Evolutionary conservation across 331 rosid genomes (phyloP).

Genomic region (Saraca asoca): DNA sequence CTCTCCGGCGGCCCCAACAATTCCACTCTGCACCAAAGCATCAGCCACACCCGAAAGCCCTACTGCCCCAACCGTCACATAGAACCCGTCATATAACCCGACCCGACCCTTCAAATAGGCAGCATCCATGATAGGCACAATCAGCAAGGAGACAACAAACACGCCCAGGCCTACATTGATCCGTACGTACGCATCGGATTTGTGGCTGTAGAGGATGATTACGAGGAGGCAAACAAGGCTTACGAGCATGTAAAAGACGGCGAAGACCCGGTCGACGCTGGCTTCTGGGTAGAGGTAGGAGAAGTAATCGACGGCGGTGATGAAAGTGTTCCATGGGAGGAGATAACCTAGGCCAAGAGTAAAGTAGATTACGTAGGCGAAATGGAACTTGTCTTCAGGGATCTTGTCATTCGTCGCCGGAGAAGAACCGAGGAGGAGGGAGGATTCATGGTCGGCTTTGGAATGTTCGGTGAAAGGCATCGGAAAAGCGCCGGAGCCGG

Average conservation of each 20-base stretch:
- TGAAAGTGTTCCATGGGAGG: constrained; percentile 94
- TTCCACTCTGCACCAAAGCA: constrained; percentile 76
- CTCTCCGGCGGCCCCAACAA: constrained; percentile 85
- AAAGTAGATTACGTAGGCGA: constrained; percentile 78
- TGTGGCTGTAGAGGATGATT: constrained; percentile 63
- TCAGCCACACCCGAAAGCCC: constrained; percentile 66
- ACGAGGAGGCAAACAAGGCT: constrained; percentile 56
- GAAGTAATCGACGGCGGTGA: constrained; percentile 94
- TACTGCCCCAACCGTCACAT: constrained; percentile 53
- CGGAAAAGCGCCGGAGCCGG: not conserved
- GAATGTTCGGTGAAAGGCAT: constrained; percentile 25
- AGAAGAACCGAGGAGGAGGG: constrained; percentile 51
- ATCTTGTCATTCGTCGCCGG: constrained; percentile 24
- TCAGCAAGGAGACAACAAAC: constrained; percentile 58
- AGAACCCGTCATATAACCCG: constrained; percentile 70
- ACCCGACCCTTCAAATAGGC: constrained; percentile 68
- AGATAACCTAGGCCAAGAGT: constrained; percentile 74
- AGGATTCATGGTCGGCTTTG: constrained; percentile 42
- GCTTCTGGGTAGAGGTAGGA: constrained; percentile 72
- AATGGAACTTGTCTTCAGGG: constrained; percentile 61
- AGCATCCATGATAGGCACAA: constrained; percentile 66
- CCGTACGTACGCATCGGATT: constrained; percentile 53
- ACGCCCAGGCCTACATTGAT: constrained; percentile 69
- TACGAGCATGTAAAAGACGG: constrained; percentile 69
- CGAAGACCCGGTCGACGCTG: constrained; percentile 85